Conservation (phyloP, 2,329 filamentous ascomycete species). For the Cryphonectria nitschkei region DNA sequence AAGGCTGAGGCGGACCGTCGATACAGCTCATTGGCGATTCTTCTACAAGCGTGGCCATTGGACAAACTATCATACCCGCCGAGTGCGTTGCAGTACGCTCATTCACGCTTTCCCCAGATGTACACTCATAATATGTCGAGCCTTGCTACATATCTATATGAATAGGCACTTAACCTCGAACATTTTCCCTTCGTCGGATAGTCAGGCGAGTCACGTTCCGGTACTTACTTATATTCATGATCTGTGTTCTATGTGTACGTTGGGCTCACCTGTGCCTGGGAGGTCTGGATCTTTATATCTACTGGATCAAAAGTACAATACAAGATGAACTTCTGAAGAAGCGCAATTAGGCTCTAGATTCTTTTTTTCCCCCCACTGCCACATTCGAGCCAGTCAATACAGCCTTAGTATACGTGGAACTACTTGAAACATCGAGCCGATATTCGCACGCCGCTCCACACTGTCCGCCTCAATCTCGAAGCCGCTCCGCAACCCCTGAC, state of each 20-base stretch:
- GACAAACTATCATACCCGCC: no score
- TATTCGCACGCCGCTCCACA: neutral
- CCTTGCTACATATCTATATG: neutral
- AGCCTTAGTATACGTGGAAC: neutral
- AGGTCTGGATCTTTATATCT: neutral
- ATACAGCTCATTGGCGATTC: no score
- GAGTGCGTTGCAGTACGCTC: no score
- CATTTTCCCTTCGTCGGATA: neutral
- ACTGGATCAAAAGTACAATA: no score
- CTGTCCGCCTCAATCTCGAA: conserved; percentile 1
- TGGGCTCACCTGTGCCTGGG: no score
- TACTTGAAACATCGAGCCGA: neutral
- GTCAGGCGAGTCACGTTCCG: neutral
- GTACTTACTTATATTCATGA: neutral
- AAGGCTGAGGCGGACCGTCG: no score
- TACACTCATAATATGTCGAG: no score
- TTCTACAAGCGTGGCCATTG: no score
- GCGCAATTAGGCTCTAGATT: no score
- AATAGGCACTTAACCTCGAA: neutral
- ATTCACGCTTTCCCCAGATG: no score
- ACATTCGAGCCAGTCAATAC: neutral
- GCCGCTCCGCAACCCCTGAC: neutral
- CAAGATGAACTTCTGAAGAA: no score
- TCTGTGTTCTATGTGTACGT: neutral
- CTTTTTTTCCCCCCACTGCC: no score